phyloP scores from a whole-genome alignment of 192 early-diverging fungal genomes.

The Rhizophagus prolifer region DNA sequence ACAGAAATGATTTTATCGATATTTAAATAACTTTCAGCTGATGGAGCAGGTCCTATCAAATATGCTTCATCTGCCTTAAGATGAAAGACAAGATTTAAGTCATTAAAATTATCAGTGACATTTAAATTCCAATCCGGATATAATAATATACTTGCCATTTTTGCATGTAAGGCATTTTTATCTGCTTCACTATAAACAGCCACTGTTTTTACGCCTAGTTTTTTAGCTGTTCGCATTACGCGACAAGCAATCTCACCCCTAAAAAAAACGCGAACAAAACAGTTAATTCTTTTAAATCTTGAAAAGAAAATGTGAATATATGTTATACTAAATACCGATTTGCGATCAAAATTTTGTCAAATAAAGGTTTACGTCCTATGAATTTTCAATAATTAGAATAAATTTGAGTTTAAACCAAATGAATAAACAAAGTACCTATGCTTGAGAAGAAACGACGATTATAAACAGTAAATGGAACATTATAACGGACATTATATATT shows the following conservation, averaged over 20 bases:
- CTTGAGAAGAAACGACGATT: not conserved
- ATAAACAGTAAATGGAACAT: not conserved
- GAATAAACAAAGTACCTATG: not conserved
- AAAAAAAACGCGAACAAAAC: slow-evolving; percentile 24
- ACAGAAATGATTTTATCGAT: slow-evolving; percentile 82
- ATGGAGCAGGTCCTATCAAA: slow-evolving; percentile 81
- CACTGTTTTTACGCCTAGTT: slow-evolving; percentile 93
- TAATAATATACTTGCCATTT: slow-evolving; percentile 53
- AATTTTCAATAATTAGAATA: not conserved
- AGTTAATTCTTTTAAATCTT: not conserved
- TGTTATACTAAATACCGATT: slow-evolving; percentile 66
- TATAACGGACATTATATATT: not conserved
- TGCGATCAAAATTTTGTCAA: slow-evolving; percentile 96
- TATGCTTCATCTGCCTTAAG: slow-evolving; percentile 89
- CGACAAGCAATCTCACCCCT: slow-evolving; percentile 82
- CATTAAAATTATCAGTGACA: slow-evolving; percentile 1
- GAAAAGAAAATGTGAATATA: not conserved
- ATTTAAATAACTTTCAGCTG: slow-evolving; percentile 78
- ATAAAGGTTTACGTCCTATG: slow-evolving; percentile 70
- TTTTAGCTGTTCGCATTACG: slow-evolving; percentile 77
- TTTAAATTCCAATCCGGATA: not conserved
- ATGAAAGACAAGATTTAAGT: not conserved
- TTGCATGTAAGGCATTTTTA: slow-evolving; percentile 76
- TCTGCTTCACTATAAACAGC: slow-evolving; percentile 95
- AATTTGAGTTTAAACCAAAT: not conserved